Evolutionary conservation across 768 basidiomycete species (phyloP).

Genomic region (Rhizopogon vulgaris): DNA sequence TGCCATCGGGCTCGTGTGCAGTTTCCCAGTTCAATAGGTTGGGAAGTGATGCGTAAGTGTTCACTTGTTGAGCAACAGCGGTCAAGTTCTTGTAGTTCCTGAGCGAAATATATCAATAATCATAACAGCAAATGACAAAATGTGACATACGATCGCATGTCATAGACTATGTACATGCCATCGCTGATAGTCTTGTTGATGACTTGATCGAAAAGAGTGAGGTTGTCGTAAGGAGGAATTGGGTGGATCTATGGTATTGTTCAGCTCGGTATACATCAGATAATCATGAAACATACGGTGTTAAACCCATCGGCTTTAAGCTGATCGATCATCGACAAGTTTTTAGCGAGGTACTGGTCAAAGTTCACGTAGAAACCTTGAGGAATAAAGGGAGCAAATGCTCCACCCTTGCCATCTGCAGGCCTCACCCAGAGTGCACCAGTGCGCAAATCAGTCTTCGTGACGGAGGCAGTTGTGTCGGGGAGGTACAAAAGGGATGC

Average conservation of each 20-base stretch:
- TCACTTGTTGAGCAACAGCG: slow-evolving; percentile 57
- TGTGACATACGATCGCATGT: slow-evolving; percentile 56
- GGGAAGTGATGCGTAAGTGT: slow-evolving; percentile 54
- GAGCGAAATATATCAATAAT: not conserved
- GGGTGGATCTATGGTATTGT: slow-evolving; percentile 54
- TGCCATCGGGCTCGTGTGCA: slow-evolving; percentile 69
- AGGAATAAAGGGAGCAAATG: slow-evolving; percentile 44
- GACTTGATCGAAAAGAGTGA: slow-evolving; percentile 29
- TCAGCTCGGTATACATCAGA: slow-evolving; percentile 10
- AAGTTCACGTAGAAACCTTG: slow-evolving; percentile 72
- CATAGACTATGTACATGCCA: slow-evolving; percentile 64
- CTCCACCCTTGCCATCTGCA: slow-evolving; percentile 13
- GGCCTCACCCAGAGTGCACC: slow-evolving; percentile 38
- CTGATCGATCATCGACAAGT: slow-evolving; percentile 46
- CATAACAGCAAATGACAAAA: not conserved
- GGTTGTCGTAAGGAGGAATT: slow-evolving; percentile 58
- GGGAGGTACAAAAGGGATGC: slow-evolving; percentile 37
- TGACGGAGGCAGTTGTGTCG: slow-evolving; percentile 31
- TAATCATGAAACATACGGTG: slow-evolving; percentile 11
- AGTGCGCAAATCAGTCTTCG: slow-evolving; percentile 43
- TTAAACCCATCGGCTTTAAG: slow-evolving; percentile 53
- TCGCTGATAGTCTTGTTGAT: slow-evolving; percentile 12
- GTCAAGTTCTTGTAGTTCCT: slow-evolving; percentile 57
- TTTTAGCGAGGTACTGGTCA: slow-evolving; percentile 43
- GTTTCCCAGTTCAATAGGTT: slow-evolving; percentile 72